Base-by-base conservation (phyloP, 257 asterid species). In the Fraxinus quadrangulata region DNA sequence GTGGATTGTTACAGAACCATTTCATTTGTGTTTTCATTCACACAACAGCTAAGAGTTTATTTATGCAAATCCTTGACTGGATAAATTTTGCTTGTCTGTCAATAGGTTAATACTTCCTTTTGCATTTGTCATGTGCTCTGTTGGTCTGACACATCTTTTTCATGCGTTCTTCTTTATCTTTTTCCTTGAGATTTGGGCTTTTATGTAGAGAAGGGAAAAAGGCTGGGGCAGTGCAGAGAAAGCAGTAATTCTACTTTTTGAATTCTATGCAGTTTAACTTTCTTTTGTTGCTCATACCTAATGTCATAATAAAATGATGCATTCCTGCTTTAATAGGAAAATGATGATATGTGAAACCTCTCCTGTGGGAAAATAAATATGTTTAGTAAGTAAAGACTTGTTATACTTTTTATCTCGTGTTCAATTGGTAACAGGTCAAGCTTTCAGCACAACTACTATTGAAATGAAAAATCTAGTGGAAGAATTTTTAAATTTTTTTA, bases 281-380 rank as follows among this genome's bases (percentile, higher is more conserved):
- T 7, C 28, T 56, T 56, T 56, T 56, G 66, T 23, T 1, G 66
- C 67, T n/a, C 4, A 21, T 59, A 59, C 30, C 14, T 21, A 5
- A 21, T 59, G 26, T 59, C 67, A 59, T n/a, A 3, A 7, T 7
- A 10, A 23, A 59, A 59, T 21, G 16, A 59, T 59, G 67, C 16
- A 59, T 59, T 59, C 67, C 31, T 9, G 67, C 67, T 21, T 59
- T 59, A 59, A 21, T n/a, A 59, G 67, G 66, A 56, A 56, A n/a
- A 56, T 6, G 6, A 54, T 54, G 19, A 54, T n/a, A 19, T 7
- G 2, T 56, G 28, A n/a, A 19, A 19, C 11, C 66, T 56, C 26
- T 56, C 11, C 66, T 6, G 26, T n/a, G 26, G 67, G 30, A n/a
- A 56, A 56, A 56, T 56, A 1, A 19, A 40, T 40, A 40, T 40